Evolutionary conservation across 192 early-diverging fungal species (phyloP).

Genomic region (Bifiguratus adelaidae): DNA sequence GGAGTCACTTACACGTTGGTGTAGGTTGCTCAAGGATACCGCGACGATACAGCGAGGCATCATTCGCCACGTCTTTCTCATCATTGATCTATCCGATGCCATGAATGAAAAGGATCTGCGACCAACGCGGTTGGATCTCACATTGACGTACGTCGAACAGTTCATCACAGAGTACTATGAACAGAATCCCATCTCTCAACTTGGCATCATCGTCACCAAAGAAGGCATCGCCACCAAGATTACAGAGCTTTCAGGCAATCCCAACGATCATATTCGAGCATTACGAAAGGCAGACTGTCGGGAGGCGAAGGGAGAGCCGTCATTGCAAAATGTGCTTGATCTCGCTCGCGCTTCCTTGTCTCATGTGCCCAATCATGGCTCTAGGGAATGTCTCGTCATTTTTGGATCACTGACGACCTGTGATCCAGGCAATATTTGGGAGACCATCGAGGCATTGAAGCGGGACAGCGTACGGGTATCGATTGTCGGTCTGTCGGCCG

Average conservation of each 20-base stretch:
- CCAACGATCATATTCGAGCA: conserved; percentile 67
- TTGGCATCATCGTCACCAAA: conserved; percentile 72
- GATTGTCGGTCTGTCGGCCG: conserved; percentile 83
- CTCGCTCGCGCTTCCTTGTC: conserved; percentile 63
- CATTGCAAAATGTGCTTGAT: conserved; percentile 87
- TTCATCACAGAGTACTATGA: conserved; percentile 90
- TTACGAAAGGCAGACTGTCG: conserved; percentile 52
- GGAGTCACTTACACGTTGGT: neutral
- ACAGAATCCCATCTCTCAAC: conserved; percentile 89
- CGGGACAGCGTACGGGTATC: conserved; percentile 68
- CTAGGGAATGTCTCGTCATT: conserved; percentile 79
- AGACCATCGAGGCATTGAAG: conserved; percentile 62
- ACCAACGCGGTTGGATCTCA: conserved; percentile 71
- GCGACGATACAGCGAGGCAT: conserved; percentile 68
- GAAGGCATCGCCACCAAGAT: conserved; percentile 81
- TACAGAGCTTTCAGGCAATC: conserved; percentile 78
- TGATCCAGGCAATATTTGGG: conserved; percentile 86
- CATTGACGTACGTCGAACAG: conserved; percentile 46
- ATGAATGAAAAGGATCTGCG: conserved; percentile 82
- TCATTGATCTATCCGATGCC: conserved; percentile 73
- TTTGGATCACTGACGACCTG: conserved; percentile 85
- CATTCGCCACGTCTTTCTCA: conserved; percentile 70
- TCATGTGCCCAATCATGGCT: conserved; percentile 84
- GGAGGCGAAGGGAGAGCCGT: conserved; percentile 78
- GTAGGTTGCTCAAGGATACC: conserved; percentile 53